Percentiles rank a stretch among this genome's conserved stretches.
Conservation (phyloP, 306 rosid species). For the Parietaria judaica region DNA sequence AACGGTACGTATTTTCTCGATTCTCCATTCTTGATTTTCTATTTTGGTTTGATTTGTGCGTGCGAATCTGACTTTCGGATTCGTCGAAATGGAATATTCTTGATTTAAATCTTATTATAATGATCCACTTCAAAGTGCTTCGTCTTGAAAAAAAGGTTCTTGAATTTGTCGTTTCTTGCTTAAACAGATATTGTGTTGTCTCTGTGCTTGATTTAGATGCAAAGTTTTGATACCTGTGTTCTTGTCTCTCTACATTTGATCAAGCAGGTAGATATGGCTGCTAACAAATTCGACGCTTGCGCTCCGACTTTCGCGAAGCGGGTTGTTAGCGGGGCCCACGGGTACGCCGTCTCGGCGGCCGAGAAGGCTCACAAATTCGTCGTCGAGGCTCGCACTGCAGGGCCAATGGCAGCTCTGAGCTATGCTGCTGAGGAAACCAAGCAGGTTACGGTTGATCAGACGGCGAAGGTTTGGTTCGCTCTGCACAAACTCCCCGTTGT, state of each 20-base stretch:
- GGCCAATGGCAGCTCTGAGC: constrained; percentile 49
- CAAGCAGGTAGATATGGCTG: constrained; percentile 55
- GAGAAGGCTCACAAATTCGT: constrained; percentile 32
- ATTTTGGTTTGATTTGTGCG: background rate
- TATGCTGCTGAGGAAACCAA: constrained; percentile 48
- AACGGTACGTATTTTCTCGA: constrained; percentile 59
- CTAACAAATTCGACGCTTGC: constrained; percentile 40
- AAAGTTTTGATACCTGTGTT: too few species aligned
- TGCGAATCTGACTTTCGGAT: too few species aligned
- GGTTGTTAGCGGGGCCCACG: constrained; percentile 22
- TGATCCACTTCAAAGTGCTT: too few species aligned
- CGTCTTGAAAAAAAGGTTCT: too few species aligned
- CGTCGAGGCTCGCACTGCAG: constrained; percentile 39
- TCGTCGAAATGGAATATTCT: too few species aligned
- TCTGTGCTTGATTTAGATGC: too few species aligned
- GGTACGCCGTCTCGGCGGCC: constrained; percentile 26
- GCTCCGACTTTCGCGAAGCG: constrained; percentile 58
- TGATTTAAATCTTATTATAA: too few species aligned
- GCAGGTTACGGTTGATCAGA: constrained; percentile 35
- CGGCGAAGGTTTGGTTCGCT: constrained; percentile 41
- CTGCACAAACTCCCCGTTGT: constrained; percentile 38
- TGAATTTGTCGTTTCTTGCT: too few species aligned
- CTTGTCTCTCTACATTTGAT: background rate
- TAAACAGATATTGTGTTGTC: too few species aligned
- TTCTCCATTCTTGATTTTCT: background rate